A percentile compares a stretch with the other conserved stretches of the same genome.
These are phyloP conservation scores for Jatropha curcas DNA, from an alignment of 345 rosid genomes.

Conservation along the genomic window DNA sequence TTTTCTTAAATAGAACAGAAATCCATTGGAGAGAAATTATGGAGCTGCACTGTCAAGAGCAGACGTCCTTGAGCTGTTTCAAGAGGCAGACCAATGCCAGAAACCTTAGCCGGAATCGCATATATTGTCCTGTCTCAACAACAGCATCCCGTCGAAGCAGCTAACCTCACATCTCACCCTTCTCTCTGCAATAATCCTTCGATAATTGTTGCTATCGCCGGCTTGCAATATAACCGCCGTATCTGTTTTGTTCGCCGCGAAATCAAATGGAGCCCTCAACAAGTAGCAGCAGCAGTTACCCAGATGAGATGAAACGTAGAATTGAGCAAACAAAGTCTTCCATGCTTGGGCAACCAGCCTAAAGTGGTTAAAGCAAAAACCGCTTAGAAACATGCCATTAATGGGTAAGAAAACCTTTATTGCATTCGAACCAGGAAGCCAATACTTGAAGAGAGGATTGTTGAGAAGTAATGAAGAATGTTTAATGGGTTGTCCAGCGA, in stretches of 20 bases:
- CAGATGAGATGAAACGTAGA: slow-evolving; percentile 5
- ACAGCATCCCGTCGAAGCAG: slow-evolving; percentile 18
- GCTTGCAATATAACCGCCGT: slow-evolving; percentile 1
- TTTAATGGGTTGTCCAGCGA: no score
- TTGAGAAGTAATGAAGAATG: no score
- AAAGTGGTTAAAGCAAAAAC: slow-evolving; percentile 25
- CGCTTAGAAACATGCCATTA: slow-evolving; percentile 30
- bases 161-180: slow-evolving; percentile 30
- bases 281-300: slow-evolving; percentile 4
- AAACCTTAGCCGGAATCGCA: slow-evolving; percentile 25
- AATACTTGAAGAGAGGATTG: not conserved
- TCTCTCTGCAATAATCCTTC: slow-evolving; percentile 5
- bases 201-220: slow-evolving; percentile 5
- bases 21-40: not conserved
- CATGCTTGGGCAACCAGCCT: slow-evolving; percentile 29
- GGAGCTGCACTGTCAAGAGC: slow-evolving; percentile 30
- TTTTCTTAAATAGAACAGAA: not conserved
- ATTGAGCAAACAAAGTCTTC: slow-evolving; percentile 30
- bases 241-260: slow-evolving; percentile 10
- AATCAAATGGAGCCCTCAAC: slow-evolving; percentile 2
- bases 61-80: slow-evolving; percentile 39
- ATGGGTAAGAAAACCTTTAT: not conserved
- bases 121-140: slow-evolving; percentile 6
- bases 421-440: not conserved
- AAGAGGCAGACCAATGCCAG: slow-evolving; percentile 37